These are phyloP conservation scores for Trichoderma orchidacearum DNA, from an alignment of 495 filamentous ascomycete species.

Conservation along the genomic window DNA sequence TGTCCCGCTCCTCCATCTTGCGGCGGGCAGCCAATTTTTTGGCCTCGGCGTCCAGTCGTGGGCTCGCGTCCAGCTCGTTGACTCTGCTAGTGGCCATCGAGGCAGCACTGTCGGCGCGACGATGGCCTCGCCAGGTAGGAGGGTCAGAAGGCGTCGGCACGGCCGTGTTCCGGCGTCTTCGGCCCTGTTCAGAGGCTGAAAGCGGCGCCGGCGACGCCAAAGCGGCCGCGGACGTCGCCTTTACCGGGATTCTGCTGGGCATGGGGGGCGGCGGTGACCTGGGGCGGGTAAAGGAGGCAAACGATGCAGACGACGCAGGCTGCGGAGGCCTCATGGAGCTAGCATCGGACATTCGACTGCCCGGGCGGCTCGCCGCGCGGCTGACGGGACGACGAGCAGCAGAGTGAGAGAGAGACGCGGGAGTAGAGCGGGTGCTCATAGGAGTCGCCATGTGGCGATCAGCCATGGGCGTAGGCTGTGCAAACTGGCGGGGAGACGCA, in stretches of 20 bases:
- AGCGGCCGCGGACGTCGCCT: conserved; percentile 18
- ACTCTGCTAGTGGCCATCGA: conserved; percentile 6
- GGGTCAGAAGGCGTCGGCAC: conserved; percentile 8
- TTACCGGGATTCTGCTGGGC: conserved; percentile 27
- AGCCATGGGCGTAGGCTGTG: background rate
- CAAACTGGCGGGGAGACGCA: background rate
- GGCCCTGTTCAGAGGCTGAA: background rate
- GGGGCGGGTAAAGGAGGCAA: conserved; percentile 7
- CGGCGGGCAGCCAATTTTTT: conserved; percentile 51
- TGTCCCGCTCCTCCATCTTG: conserved; percentile 58
- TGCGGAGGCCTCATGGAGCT: background rate
- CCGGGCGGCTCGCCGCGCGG: background rate
- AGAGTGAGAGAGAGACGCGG: background rate
- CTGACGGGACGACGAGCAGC: background rate
- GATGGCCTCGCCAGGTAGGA: conserved; percentile 17
- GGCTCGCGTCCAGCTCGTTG: conserved; percentile 21
- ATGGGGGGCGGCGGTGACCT: conserved; percentile 4
- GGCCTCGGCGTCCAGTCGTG: conserved; percentile 43
- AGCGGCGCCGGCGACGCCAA: conserved; percentile 4
- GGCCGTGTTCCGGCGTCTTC: background rate
- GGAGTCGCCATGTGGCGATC: background rate
- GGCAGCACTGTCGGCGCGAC: background rate
- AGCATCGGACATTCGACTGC: background rate
- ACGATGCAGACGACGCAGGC: background rate
- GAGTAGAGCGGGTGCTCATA: background rate